These are phyloP conservation scores for Narthecium ossifragum DNA, from an alignment of 106 monocot genomes.

Conservation along the genomic window DNA sequence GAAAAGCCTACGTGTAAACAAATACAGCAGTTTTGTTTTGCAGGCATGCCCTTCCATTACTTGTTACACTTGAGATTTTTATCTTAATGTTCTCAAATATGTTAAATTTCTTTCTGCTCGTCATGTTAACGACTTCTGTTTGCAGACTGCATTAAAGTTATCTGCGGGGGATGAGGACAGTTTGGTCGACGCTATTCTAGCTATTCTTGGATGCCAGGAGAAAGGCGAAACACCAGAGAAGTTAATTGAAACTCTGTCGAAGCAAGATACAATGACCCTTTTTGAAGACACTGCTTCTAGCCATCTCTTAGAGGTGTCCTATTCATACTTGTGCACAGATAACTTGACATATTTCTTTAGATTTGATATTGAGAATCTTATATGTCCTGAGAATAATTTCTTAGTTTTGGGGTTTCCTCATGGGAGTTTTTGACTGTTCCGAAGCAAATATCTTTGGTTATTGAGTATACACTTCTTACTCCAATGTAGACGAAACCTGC, in stretches of 20 bases:
- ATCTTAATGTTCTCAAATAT: too few species aligned
- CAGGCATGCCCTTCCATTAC: constrained; percentile 46
- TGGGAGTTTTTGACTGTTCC: too few species aligned
- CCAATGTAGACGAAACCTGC: too few species aligned
- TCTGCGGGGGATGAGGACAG: constrained; percentile 56
- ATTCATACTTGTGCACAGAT: neutral
- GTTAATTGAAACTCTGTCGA: constrained; percentile 21
- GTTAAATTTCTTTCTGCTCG: neutral
- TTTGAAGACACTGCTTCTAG: constrained; percentile 79
- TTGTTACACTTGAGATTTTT: too few species aligned
- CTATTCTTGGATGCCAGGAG: constrained; percentile 50
- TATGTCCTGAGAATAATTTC: too few species aligned
- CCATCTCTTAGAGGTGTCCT: constrained; percentile 84
- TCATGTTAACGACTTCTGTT: neutral
- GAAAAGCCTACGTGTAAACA: constrained; percentile 39
- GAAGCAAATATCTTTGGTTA: too few species aligned
- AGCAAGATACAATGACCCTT: constrained; percentile 41
- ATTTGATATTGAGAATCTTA: neutral
- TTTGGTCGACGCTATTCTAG: constrained; percentile 41
- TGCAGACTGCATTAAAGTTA: constrained; percentile 74
- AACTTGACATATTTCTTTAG: neutral
- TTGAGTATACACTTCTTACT: too few species aligned
- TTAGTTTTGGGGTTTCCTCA: too few species aligned
- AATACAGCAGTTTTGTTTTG: constrained; percentile 81
- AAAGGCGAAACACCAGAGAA: constrained; percentile 18